phyloP scores from a whole-genome alignment of 1,284 basidiomycete species.

The Cerioporus squamosus region DNA sequence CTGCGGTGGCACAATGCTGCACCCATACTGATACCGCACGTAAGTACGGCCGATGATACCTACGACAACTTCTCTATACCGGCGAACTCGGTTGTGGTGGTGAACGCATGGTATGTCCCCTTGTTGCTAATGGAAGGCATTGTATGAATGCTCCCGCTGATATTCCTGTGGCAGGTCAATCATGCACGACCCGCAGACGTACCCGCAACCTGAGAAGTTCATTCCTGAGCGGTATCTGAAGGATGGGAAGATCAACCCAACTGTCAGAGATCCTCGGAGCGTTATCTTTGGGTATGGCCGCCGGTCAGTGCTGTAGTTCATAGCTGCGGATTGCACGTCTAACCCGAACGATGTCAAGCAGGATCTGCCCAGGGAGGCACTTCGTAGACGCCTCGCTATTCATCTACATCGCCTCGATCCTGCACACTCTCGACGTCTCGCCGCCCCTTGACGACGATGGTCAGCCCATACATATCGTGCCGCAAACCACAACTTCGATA shows the following conservation, averaged over 20 bases:
- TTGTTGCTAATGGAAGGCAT: too few relatives aligned
- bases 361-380: slow-evolving; percentile 18
- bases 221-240: slow-evolving; percentile 19
- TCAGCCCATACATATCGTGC: background rate
- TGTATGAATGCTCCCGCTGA: background rate
- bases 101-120: slow-evolving; percentile 16
- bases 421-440: slow-evolving; percentile 19
- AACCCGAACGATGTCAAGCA: background rate
- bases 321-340: background rate
- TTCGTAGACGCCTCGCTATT: slow-evolving; percentile 13
- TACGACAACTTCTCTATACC: slow-evolving; percentile 18
- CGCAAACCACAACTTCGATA: background rate
- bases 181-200: slow-evolving; percentile 5
- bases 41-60: slow-evolving; percentile 5
- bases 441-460: slow-evolving; percentile 8
- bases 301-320: background rate
- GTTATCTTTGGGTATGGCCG: slow-evolving; percentile 18
- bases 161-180: background rate
- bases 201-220: slow-evolving; percentile 14
- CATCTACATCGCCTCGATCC: slow-evolving; percentile 13
- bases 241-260: slow-evolving; percentile 4
- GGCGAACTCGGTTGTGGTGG: background rate
- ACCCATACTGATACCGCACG: slow-evolving; percentile 7
- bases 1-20: slow-evolving; percentile 35
- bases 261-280: background rate